Conservation (phyloP, 2,329 filamentous ascomycete genomes). For the Ascochyta pisi region DNA sequence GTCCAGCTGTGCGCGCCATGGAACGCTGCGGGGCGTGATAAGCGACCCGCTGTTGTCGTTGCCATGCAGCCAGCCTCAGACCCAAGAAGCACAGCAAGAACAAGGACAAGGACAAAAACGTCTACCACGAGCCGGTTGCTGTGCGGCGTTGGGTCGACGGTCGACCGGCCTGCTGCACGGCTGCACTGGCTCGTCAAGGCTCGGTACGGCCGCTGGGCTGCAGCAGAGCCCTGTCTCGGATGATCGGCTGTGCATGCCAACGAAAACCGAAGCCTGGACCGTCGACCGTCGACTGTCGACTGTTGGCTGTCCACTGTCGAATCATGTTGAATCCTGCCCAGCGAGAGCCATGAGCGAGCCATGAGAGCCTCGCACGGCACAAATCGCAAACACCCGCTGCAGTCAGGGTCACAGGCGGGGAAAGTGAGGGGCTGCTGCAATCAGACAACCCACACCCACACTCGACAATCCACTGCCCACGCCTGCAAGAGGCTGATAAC, state of each 20-base stretch:
- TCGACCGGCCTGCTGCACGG: neutral
- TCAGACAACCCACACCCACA: neutral
- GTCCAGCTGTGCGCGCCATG: slow-evolving; percentile 5
- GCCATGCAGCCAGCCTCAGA: too few species aligned
- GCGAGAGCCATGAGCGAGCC: neutral
- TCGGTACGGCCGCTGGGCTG: slow-evolving; percentile 2
- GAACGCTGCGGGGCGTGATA: slow-evolving; percentile 13
- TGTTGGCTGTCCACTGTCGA: too few species aligned
- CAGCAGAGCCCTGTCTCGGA: slow-evolving; percentile 6
- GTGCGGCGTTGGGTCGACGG: neutral
- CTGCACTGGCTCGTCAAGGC: neutral
- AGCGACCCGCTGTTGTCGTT: slow-evolving; percentile 7
- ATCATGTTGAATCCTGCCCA: neutral
- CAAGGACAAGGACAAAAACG: too few species aligned
- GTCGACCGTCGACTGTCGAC: neutral
- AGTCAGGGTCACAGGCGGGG: slow-evolving; percentile 11
- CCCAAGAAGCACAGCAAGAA: too few species aligned
- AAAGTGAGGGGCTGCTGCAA: slow-evolving; percentile 21
- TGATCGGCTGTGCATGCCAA: slow-evolving; percentile 17
- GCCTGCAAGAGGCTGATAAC: slow-evolving; percentile 13
- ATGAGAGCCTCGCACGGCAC: slow-evolving; percentile 7
- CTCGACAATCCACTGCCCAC: neutral
- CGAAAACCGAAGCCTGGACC: slow-evolving; percentile 14
- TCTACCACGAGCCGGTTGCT: neutral
- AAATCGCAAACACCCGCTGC: neutral